A percentile compares a stretch with the other conserved stretches of the same genome.
Evolutionary conservation across 192 early-diverging fungal species (phyloP).

Genomic region (Radiomyces spectabilis): DNA sequence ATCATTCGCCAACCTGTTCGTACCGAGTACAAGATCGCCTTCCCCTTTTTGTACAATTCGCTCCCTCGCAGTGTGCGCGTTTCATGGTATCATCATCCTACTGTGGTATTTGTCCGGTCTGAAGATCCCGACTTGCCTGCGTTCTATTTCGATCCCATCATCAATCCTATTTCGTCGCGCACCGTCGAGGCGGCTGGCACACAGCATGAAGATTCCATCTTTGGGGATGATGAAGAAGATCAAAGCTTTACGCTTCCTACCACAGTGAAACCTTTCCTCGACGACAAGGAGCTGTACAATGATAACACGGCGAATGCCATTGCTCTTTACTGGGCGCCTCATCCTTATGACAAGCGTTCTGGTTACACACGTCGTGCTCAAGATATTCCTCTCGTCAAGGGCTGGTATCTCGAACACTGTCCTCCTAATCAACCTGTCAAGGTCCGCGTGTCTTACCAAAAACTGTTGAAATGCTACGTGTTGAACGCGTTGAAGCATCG

Average conservation of each 20-base stretch:
- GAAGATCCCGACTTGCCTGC: slow-evolving; percentile 96
- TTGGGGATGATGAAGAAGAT: slow-evolving; percentile 77
- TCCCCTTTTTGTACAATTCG: slow-evolving; percentile 97
- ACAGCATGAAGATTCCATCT: slow-evolving; percentile 56
- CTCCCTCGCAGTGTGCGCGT: slow-evolving; percentile 89
- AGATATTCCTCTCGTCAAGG: slow-evolving; percentile 93
- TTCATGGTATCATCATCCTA: slow-evolving; percentile 90
- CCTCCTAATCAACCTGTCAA: slow-evolving; percentile 92
- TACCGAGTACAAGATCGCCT: slow-evolving; percentile 98
- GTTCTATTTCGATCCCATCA: slow-evolving; percentile 94
- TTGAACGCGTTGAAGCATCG: slow-evolving; percentile 86
- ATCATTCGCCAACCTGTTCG: slow-evolving; percentile 98
- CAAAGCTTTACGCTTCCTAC: slow-evolving; percentile 81
- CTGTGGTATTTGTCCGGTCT: slow-evolving; percentile 78
- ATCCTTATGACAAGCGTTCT: slow-evolving; percentile 91
- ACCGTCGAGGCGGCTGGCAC: slow-evolving; percentile 42
- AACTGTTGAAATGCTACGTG: slow-evolving; percentile 93
- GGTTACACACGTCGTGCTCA: slow-evolving; percentile 85
- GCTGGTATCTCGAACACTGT: slow-evolving; percentile 97
- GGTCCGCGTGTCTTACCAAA: slow-evolving; percentile 97
- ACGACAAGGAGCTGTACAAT: slow-evolving; percentile 67
- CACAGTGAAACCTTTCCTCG: slow-evolving; percentile 72
- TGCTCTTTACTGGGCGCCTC: slow-evolving; percentile 95
- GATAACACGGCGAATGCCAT: slow-evolving; percentile 92
- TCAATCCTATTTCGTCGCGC: slow-evolving; percentile 95